These are phyloP conservation scores for Talaromyces piceae DNA, from an alignment of 2,329 filamentous ascomycete genomes.

Conservation along the genomic window DNA sequence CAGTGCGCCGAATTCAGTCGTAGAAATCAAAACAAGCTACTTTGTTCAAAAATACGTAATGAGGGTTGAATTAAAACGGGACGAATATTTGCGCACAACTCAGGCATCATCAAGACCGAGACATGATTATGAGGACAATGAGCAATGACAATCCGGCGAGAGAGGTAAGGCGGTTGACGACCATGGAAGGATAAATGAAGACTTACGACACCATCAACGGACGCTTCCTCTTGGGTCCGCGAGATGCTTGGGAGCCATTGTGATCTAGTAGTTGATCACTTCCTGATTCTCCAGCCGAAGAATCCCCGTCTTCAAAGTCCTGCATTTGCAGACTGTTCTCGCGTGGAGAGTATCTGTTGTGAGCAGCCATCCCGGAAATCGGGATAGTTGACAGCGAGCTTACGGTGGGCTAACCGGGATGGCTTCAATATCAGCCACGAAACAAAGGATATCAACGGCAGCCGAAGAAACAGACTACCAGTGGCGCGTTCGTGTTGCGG, in stretches of 20 bases:
- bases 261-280: constrained; percentile 18
- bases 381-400: neutral
- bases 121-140: neutral
- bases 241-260: constrained; percentile 22
- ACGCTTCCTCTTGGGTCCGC: constrained; percentile 27
- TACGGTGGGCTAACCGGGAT: neutral
- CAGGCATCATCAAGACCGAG: neutral
- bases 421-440: constrained; percentile 15
- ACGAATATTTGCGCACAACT: neutral
- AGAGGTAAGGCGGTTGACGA: neutral
- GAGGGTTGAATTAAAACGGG: neutral
- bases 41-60: neutral
- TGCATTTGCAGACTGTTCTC: constrained; percentile 16
- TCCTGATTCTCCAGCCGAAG: constrained; percentile 29
- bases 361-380: constrained; percentile 17
- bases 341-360: constrained; percentile 17
- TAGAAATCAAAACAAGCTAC: neutral
- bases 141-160: neutral
- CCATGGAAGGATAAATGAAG: neutral
- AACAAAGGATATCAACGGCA: neutral
- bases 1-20: constrained; percentile 13
- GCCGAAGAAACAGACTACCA: neutral
- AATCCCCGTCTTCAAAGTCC: constrained; percentile 25
- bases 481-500: neutral
- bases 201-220: constrained; percentile 34